Conservation (phyloP, 192 early-diverging fungal species). For the Linnemannia hyalina region DNA sequence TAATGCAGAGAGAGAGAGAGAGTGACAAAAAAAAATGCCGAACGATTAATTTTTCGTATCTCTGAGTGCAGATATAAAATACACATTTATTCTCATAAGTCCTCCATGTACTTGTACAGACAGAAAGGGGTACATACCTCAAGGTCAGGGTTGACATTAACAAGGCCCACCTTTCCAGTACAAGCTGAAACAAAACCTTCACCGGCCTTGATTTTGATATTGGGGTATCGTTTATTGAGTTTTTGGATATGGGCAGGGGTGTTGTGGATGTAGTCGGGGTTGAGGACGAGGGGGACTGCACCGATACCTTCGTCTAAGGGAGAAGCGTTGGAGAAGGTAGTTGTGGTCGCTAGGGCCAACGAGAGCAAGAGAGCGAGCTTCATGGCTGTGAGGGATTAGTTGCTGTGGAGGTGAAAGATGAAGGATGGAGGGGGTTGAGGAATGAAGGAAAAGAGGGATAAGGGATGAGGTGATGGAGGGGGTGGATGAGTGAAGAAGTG, state of each 20-base stretch:
- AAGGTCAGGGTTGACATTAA: constrained; percentile 7
- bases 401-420: too few relatives aligned
- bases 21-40: neutral
- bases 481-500: too few relatives aligned
- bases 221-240: constrained; percentile 15
- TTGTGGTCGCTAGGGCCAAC: neutral
- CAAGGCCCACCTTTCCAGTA: neutral
- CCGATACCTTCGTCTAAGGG: neutral
- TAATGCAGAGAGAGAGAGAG: too few relatives aligned
- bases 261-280: constrained; percentile 2
- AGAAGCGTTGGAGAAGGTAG: neutral
- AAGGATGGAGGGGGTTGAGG: too few relatives aligned
- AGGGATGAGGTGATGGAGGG: too few relatives aligned
- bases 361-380: neutral
- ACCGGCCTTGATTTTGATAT: neutral
- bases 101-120: neutral
- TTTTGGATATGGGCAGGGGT: constrained; percentile 3
- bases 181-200: neutral
- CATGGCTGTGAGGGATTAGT: neutral
- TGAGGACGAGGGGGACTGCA: neutral
- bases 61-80: neutral
- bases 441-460: too few relatives aligned
- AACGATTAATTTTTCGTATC: neutral
- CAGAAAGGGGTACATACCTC: neutral
- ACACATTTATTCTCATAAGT: neutral